Percentiles rank a stretch among this genome's conserved stretches.
phyloP scores from a whole-genome alignment of 106 monocot genomes.

The Apostasia ramifera region DNA sequence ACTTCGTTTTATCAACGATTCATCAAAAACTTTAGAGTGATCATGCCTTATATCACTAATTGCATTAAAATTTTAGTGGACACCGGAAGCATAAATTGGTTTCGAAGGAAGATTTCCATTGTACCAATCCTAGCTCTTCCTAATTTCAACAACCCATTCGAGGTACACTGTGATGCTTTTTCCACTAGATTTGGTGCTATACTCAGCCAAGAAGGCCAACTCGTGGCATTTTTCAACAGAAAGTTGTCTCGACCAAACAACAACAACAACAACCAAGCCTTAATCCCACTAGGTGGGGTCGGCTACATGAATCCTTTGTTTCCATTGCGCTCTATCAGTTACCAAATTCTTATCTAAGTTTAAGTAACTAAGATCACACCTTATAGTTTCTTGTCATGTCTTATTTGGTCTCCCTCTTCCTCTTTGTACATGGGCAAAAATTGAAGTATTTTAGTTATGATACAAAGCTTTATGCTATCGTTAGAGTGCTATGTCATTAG shows the following conservation, averaged over 20 bases:
- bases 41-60: conserved; percentile 3
- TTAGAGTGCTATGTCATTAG: conserved; percentile 1
- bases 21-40: conserved; percentile 8
- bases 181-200: conserved; percentile 2
- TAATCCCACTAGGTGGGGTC: too few species aligned
- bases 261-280: too few species aligned
- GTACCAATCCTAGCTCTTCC: not conserved
- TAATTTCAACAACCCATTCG: conserved; percentile 2
- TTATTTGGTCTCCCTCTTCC: too few species aligned
- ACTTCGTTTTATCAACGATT: conserved; percentile 19
- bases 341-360: too few species aligned
- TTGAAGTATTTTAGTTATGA: conserved; percentile 3
- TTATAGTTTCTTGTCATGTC: too few species aligned
- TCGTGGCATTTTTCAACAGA: conserved; percentile 9
- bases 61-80: conserved; percentile 4
- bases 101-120: not conserved
- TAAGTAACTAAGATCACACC: too few species aligned
- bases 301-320: too few species aligned
- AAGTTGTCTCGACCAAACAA: not conserved
- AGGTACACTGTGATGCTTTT: conserved; percentile 11
- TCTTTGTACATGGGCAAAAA: too few species aligned
- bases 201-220: not conserved
- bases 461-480: conserved; percentile 1
- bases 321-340: too few species aligned
- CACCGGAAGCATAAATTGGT: not conserved